Base-by-base conservation (phyloP, 2,329 filamentous ascomycete species). In the Leptographium procerum region DNA sequence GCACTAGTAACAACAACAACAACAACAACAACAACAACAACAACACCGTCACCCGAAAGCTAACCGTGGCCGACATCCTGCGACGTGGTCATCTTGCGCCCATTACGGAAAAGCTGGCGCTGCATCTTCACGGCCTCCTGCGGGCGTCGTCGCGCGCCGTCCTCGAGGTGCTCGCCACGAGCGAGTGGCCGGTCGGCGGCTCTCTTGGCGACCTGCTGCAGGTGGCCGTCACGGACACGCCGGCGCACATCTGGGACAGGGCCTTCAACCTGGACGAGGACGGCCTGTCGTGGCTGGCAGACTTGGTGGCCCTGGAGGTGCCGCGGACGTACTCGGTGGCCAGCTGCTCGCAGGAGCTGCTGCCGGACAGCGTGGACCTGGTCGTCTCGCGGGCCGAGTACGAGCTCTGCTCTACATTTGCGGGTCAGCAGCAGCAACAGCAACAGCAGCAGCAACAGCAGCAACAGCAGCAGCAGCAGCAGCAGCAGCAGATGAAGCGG, bases 251-350 rank as follows among this genome's bases (percentile, higher is more conserved):
- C 50, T 80, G 78, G 77, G 76, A 80, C 58, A 70, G 71, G 26
- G 77, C 77, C 0, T 81, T 80, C 56, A 71, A 72, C 51, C 68
- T 79, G 0, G 63, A 66, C 0, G 67, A 69, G 0, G 63, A 66
- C 0, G 67, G 69, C 19, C 69, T 77, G 45, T 62, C 80, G 0
- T 79, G 77, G 78, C 66, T 81, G 0, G 62, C 68, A 0, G 75
- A 79, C 1, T 69, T 80, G 1, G 70, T 81, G 9, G 62, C 70
- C 0, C 68, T 80, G 2, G 77, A 81, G 62, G 72, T 80, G 0
- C 78, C 77, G 0, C 72, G 78, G 11, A 80, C 77, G 0, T 81
- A 81, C 60, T 79, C 75, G 43, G 80, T 81, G 48, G 78, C 78
- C 0, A 79, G 72, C 64, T 74, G 73, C 61, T 72, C 74, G 0